phyloP scores from a whole-genome alignment of 2,329 filamentous ascomycete genomes.

The Phyllosticta citriasiana region DNA sequence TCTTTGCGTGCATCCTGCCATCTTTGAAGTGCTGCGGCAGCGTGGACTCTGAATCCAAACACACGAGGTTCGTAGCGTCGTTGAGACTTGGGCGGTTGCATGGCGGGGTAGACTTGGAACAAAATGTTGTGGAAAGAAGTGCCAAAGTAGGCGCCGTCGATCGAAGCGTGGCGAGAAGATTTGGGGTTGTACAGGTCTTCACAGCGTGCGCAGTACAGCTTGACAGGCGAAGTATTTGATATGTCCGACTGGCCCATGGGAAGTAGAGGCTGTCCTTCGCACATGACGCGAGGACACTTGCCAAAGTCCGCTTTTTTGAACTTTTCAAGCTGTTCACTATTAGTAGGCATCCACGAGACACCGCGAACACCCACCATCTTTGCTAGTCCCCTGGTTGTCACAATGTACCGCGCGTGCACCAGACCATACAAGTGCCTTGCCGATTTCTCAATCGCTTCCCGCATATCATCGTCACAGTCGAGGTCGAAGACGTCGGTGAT shows the following conservation, averaged over 20 bases:
- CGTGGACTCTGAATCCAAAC: slow-evolving; percentile 94
- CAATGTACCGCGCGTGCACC: slow-evolving; percentile 92
- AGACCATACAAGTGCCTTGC: slow-evolving; percentile 91
- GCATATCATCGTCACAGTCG: slow-evolving; percentile 96
- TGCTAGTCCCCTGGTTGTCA: slow-evolving; percentile 82
- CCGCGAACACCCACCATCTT: slow-evolving; percentile 68
- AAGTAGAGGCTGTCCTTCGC: slow-evolving; percentile 82
- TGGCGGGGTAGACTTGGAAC: slow-evolving; percentile 91
- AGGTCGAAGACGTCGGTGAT: slow-evolving; percentile 98
- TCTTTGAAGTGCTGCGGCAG: slow-evolving; percentile 72
- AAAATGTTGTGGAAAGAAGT: slow-evolving; percentile 98
- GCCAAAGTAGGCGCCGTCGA: slow-evolving; percentile 97
- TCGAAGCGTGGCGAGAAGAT: slow-evolving; percentile 85
- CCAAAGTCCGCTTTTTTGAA: slow-evolving; percentile 98
- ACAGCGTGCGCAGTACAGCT: slow-evolving; percentile 93
- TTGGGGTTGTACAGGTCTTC: slow-evolving; percentile 99
- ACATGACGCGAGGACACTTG: slow-evolving; percentile 94
- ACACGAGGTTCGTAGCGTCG: slow-evolving; percentile 82
- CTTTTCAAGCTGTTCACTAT: slow-evolving; percentile 68
- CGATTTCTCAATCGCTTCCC: slow-evolving; percentile 95
- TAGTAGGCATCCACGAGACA: not conserved
- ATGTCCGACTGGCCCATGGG: slow-evolving; percentile 92
- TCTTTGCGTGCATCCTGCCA: slow-evolving; percentile 82
- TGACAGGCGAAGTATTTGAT: slow-evolving; percentile 79
- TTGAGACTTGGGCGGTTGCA: slow-evolving; percentile 76